Evolutionary conservation across 2,329 filamentous ascomycete species (phyloP).

Genomic region (Hypoxylon sp.): DNA sequence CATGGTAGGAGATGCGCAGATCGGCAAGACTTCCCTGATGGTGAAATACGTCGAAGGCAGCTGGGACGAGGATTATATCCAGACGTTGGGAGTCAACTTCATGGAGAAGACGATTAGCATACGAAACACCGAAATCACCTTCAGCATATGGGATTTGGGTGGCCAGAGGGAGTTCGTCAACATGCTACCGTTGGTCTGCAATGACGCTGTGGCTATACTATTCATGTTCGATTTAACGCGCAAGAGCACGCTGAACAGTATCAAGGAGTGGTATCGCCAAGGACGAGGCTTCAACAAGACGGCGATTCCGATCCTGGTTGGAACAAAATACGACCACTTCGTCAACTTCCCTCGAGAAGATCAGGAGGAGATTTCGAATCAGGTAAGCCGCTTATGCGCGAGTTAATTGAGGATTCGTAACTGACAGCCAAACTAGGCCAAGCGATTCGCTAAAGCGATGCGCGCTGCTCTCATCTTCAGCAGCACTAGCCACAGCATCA

Average conservation of each 20-base stretch:
- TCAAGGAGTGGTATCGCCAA: conserved; percentile 99
- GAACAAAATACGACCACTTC: conserved; percentile 99
- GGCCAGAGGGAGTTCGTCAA: conserved; percentile 99
- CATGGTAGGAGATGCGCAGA: conserved; percentile 99
- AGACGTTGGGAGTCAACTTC: conserved; percentile 98
- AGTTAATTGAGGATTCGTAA: conserved; percentile 4
- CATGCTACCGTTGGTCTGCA: conserved; percentile 99
- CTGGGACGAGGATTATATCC: conserved; percentile 99
- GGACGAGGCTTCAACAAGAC: conserved; percentile 99
- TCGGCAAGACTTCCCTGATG: conserved; percentile 99
- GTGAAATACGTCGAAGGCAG: conserved; percentile 99
- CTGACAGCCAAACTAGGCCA: conserved; percentile 73
- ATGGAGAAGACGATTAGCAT: conserved; percentile 99
- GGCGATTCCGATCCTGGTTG: conserved; percentile 96
- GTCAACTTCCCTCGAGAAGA: conserved; percentile 98
- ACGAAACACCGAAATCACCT: conserved; percentile 98
- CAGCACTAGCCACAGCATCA: conserved; percentile 99
- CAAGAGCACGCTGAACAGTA: conserved; percentile 98
- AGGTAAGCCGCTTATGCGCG: conserved; percentile 67
- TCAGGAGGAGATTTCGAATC: conserved; percentile 97
- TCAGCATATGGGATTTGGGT: conserved; percentile 98
- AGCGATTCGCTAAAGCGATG: conserved; percentile 98
- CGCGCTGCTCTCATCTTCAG: conserved; percentile 97
- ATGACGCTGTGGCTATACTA: conserved; percentile 96
- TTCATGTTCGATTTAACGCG: conserved; percentile 99